phyloP scores from a whole-genome alignment of 345 rosid species.

The Hirschfeldia incana region DNA sequence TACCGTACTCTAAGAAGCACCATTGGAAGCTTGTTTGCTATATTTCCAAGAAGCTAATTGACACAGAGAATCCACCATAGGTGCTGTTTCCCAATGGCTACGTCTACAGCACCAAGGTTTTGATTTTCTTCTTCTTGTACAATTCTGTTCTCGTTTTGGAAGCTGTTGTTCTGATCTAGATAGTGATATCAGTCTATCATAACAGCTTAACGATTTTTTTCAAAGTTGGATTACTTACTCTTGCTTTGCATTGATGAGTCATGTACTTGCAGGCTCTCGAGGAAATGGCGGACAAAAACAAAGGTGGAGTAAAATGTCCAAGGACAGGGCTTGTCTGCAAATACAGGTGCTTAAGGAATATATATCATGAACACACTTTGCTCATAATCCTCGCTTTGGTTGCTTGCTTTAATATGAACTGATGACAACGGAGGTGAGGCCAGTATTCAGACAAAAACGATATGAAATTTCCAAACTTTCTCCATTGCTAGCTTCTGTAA shows the following conservation, averaged over 20 bases:
- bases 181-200: slow-evolving; percentile 7
- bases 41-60: slow-evolving; percentile 93
- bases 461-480: slow-evolving; percentile 23
- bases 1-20: slow-evolving; percentile 93
- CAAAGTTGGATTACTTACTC: background rate
- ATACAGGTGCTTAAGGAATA: slow-evolving; percentile 76
- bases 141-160: background rate
- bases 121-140: background rate
- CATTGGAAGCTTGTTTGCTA: slow-evolving; percentile 97
- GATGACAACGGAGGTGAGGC: slow-evolving; percentile 26
- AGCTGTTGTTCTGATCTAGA: slow-evolving; percentile 1
- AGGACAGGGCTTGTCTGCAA: slow-evolving; percentile 67
- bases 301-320: slow-evolving; percentile 81
- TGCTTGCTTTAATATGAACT: background rate
- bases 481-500: slow-evolving; percentile 25
- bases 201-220: background rate
- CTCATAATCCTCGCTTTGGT: slow-evolving; percentile 22
- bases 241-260: slow-evolving; percentile 2
- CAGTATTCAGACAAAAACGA: slow-evolving; percentile 25
- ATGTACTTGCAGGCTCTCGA: slow-evolving; percentile 70
- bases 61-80: slow-evolving; percentile 97
- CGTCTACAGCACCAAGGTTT: slow-evolving; percentile 92
- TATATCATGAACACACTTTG: slow-evolving; percentile 54
- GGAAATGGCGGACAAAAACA: slow-evolving; percentile 84
- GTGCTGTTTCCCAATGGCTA: slow-evolving; percentile 88